Conservation (phyloP, 2,329 filamentous ascomycete species). For the Camptophora hylomeconis region DNA sequence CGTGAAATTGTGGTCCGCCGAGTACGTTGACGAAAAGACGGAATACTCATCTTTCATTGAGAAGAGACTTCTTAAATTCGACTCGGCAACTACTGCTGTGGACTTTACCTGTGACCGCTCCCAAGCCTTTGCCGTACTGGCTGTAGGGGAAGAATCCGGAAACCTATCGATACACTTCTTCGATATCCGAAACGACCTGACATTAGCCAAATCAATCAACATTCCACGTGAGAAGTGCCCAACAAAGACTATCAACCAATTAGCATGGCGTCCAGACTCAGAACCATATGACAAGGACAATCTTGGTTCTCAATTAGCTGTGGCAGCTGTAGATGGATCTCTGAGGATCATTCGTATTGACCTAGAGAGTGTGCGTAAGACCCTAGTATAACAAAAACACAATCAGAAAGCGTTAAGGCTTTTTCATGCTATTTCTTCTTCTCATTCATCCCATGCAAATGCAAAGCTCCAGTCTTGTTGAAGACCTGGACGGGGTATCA, state of each 20-base stretch:
- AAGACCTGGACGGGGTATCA: constrained; percentile 7
- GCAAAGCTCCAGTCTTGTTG: constrained; percentile 6
- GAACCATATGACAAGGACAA: constrained; percentile 19
- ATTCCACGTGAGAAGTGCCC: constrained; percentile 32
- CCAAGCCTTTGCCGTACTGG: constrained; percentile 25
- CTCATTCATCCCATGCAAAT: constrained; percentile 3
- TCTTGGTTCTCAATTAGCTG: constrained; percentile 18
- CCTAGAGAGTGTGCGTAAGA: constrained; percentile 8
- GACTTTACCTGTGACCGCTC: constrained; percentile 42
- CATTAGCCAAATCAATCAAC: constrained; percentile 17
- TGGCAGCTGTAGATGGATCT: constrained; percentile 13
- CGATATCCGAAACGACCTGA: constrained; percentile 19
- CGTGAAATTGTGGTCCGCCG: constrained; percentile 55
- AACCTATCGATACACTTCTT: constrained; percentile 30
- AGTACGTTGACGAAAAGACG: constrained; percentile 17
- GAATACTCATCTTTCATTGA: constrained; percentile 11
- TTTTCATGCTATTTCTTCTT: neutral
- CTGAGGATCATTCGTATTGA: constrained; percentile 22
- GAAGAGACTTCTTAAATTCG: constrained; percentile 33
- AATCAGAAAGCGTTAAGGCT: constrained; percentile 7
- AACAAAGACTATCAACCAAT: constrained; percentile 51
- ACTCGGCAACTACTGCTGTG: constrained; percentile 55
- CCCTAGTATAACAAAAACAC: neutral
- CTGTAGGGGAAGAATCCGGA: constrained; percentile 35
- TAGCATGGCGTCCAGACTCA: constrained; percentile 51